These are phyloP conservation scores for Aspergillus brasiliensis DNA, from an alignment of 2,329 filamentous ascomycete species.

Conservation along the genomic window DNA sequence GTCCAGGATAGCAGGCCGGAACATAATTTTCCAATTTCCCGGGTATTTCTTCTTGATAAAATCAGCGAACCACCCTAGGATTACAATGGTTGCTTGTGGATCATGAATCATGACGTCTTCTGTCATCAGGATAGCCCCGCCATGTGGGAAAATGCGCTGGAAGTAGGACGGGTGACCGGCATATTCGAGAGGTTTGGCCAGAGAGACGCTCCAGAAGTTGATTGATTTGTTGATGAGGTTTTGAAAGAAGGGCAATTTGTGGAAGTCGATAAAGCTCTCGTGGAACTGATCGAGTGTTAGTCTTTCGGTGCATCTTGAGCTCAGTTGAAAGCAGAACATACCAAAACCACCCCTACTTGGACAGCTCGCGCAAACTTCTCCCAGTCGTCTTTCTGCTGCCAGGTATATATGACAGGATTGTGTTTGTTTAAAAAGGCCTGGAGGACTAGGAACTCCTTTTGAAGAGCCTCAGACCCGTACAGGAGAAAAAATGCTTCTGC, in stretches of 20 bases:
- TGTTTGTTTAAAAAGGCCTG: constrained; percentile 28
- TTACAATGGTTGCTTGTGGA: constrained; percentile 30
- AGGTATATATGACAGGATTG: constrained; percentile 33
- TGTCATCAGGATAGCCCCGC: constrained; percentile 42
- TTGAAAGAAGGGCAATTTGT: constrained; percentile 30
- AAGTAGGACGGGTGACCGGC: constrained; percentile 27
- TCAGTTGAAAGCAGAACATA: constrained; percentile 24
- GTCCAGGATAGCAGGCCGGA: constrained; percentile 39
- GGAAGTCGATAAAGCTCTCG: constrained; percentile 35
- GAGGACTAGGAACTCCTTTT: constrained; percentile 30
- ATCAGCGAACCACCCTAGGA: constrained; percentile 41
- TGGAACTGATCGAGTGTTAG: constrained; percentile 36
- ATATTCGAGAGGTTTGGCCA: constrained; percentile 28
- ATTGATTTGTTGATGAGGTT: constrained; percentile 26
- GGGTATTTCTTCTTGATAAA: constrained; percentile 23
- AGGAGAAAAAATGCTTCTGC: constrained; percentile 38
- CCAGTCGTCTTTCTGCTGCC: constrained; percentile 36
- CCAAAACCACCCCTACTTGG: constrained; percentile 37
- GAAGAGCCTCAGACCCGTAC: constrained; percentile 24
- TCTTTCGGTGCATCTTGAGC: background rate
- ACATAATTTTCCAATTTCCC: constrained; percentile 42
- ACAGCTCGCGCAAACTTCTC: constrained; percentile 29
- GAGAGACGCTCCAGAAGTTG: constrained; percentile 40
- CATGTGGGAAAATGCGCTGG: constrained; percentile 42
- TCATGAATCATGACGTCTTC: constrained; percentile 42